Base-by-base conservation (phyloP, 805 yeast genomes). In the Starmerella lactis-condensi region DNA sequence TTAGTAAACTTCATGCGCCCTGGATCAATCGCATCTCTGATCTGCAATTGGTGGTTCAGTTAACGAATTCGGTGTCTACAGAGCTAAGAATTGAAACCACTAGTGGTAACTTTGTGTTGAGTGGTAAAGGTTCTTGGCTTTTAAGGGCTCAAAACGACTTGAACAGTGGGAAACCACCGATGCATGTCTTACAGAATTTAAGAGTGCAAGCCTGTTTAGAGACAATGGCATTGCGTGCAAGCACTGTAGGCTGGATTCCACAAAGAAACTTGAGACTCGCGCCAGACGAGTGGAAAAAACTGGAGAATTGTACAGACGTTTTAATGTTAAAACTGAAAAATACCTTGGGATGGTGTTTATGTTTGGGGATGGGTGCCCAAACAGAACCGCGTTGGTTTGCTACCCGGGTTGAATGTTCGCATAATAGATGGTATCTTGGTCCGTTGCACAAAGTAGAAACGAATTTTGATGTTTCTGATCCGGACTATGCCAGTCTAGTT, bases 201-300 rank as follows among this genome's bases (percentile, higher is more conserved):
- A 57, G 71, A 28, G 49, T 66, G 22, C 59, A 64, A 3, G 60
- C 62, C 32, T 57, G 58, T 34, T 55, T 59, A 26, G 75, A 72
- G 35, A 55, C 72, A 18, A 53, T 65, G 9, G 62, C 67, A 6
- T 32, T 32, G 11, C 60, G 72, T 37, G 62, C 78, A 33, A 57
- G 60, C 22, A 73, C 78, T 0, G 65, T 72, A 0, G 77, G 73
- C 18, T 77, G 89, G 89, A 61, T 67, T 5, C 56, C 60, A n/a
- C 67, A 67, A 40, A 67, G 65, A 24, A 61, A 67, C 24, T 60
- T 75, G 28, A 58, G 53, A 20, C 44, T 76, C 18, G 54, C 60
- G 2, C 58, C 60, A 3, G 58, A 56, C 15, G 82, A 72, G 45
- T 46, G 61, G 14, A 43, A 43, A 22, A 52, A 49, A 28, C 33